Conservation (phyloP, 148 eudicot genomes). For the Beta vulgaris region DNA sequence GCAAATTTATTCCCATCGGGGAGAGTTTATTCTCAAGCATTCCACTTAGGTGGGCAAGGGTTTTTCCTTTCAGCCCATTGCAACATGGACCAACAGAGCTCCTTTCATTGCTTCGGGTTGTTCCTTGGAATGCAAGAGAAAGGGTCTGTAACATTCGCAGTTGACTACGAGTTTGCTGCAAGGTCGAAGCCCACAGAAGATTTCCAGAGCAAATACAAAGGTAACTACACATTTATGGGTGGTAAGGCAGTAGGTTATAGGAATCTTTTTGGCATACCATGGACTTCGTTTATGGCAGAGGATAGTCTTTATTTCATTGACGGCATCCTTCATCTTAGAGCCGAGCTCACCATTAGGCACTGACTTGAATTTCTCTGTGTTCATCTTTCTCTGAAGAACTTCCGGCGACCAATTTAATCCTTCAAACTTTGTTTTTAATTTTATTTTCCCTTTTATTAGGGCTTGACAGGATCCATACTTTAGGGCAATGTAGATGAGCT, state of each 20-base stretch:
- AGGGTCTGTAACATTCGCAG: slow-evolving; percentile 79
- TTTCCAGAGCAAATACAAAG: slow-evolving; percentile 76
- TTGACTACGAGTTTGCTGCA: slow-evolving; percentile 86
- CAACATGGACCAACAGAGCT: slow-evolving; percentile 90
- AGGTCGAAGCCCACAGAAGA: slow-evolving; percentile 78
- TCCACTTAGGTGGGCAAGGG: slow-evolving; percentile 91
- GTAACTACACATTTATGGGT: slow-evolving; percentile 83
- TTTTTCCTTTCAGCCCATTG: slow-evolving; percentile 91
- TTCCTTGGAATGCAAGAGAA: slow-evolving; percentile 95
- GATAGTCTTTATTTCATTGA: slow-evolving; percentile 87
- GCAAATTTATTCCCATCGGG: slow-evolving; percentile 72
- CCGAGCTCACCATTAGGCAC: slow-evolving; percentile 80
- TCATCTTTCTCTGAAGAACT: background rate
- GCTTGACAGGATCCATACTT: slow-evolving; percentile 13
- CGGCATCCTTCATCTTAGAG: slow-evolving; percentile 70
- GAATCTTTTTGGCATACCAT: slow-evolving; percentile 74
- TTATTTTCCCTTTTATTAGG: slow-evolving; percentile 7
- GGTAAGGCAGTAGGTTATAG: slow-evolving; percentile 92
- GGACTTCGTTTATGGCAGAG: slow-evolving; percentile 86
- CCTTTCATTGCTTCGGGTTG: slow-evolving; percentile 80
- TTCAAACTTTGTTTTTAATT: slow-evolving; percentile 7
- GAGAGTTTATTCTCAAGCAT: slow-evolving; percentile 86
- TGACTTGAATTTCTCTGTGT: slow-evolving; percentile 28
- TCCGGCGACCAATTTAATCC: background rate
- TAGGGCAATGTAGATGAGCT: slow-evolving; percentile 10